Base-by-base conservation (phyloP, 257 asterid genomes). In the Nicotiana sylvestris region DNA sequence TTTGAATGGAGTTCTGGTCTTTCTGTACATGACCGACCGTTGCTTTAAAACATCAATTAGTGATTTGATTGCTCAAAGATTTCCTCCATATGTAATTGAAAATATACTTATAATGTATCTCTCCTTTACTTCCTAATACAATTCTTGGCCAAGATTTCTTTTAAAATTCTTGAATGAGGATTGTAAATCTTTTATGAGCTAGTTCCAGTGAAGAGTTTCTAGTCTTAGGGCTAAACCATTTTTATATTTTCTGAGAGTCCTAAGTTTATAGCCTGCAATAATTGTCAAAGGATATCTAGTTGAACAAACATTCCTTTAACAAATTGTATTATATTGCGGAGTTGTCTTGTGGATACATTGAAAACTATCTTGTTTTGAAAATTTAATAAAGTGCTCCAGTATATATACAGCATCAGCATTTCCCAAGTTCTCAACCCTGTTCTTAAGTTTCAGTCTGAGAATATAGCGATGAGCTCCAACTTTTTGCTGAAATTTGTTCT, bases 21-120 rank as follows among this genome's bases (percentile, higher is more conserved):
- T 76, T 76, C 80, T 51, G 43, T 49, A 51, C 64, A 76, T 49
- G 64, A 25, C 61, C 80, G 62, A 21, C 62, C 80, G 53, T 51
- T 76, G 64, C 80, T 29, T 76, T 74, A 51, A 15, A 27, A 27
- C 78, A 43, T 27, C 80, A 49, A 4, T 27, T 25, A 76, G 64
- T 51, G 43, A 27, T 51, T 76, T 29, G 64, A 76, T 51, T 51
- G 16, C 58, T 46, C 37, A 12, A 72, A 72, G 13, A 33, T 72
- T 72, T 46, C 37, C 18, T 25, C 78, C 64, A 57, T 6, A 57
- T 57, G 64, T 57, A 2, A 6, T 18, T 57, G 27, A 57, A 43
- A 57, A n/a, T 57, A 57, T 57, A 18, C 25, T 57, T 57, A 18
- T 17, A 55, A 57, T 57, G 64, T 6, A 57, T 57, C 64, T 57